Evolutionary conservation across 2,329 filamentous ascomycete species (phyloP).

Genomic region (Dothiorella sarmentorum): DNA sequence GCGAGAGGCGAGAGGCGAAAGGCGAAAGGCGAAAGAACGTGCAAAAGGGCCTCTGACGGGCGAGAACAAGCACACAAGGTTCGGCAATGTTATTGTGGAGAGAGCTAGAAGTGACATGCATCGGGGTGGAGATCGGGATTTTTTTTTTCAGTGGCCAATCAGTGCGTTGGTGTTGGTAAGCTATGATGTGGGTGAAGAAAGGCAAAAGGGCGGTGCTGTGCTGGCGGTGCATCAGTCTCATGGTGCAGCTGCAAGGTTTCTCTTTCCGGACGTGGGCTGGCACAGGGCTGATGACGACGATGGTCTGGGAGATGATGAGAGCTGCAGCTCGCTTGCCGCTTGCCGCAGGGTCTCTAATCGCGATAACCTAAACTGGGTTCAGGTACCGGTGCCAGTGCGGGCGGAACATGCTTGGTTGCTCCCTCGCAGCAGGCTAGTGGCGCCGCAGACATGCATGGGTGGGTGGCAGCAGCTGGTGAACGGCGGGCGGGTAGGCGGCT

Average conservation of each 20-base stretch:
- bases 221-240: background rate
- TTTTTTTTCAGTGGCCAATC: background rate
- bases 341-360: background rate
- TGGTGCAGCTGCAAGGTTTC: too few relatives aligned
- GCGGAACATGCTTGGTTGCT: background rate
- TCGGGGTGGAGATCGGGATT: background rate
- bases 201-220: background rate
- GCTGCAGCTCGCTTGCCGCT: too few relatives aligned
- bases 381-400: background rate
- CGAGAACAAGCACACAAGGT: background rate
- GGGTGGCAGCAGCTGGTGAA: background rate
- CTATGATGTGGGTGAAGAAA: background rate
- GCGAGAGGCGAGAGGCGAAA: background rate
- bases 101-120: constrained; percentile 12
- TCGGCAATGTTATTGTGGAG: constrained; percentile 2
- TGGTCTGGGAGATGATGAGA: too few relatives aligned
- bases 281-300: background rate
- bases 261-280: too few relatives aligned
- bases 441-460: background rate
- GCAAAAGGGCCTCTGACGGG: background rate
- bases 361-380: background rate
- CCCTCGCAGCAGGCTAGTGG: background rate
- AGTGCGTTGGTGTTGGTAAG: constrained; percentile 2
- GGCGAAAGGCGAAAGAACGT: too few relatives aligned
- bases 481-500: too few relatives aligned